Evolutionary conservation across 345 rosid species (phyloP).

Genomic region (Salix koriyanagi): DNA sequence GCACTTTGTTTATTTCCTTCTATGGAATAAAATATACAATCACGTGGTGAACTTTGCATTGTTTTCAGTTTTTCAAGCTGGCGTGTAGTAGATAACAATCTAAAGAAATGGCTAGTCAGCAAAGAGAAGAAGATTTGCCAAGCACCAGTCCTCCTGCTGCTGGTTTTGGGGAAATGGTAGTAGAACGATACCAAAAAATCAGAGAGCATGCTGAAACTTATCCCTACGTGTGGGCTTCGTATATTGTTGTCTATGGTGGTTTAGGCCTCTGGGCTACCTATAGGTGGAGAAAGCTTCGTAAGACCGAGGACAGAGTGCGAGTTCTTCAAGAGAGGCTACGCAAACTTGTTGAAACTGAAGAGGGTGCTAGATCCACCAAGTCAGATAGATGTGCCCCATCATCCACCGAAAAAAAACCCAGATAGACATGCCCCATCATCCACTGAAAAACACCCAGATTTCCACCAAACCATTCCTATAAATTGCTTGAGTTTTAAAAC

Average conservation of each 20-base stretch:
- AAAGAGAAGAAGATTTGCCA: slow-evolving; percentile 34
- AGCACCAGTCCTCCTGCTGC: slow-evolving; percentile 24
- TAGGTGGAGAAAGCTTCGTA: slow-evolving; percentile 82
- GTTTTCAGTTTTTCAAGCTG: not conserved
- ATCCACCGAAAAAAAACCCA: slow-evolving; percentile 2
- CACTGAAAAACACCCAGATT: not conserved
- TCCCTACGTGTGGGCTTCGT: slow-evolving; percentile 93
- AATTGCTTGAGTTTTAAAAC: not conserved
- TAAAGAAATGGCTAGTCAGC: slow-evolving; percentile 35
- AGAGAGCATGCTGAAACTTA: slow-evolving; percentile 76
- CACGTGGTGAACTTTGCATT: not conserved
- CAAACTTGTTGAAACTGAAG: slow-evolving; percentile 51
- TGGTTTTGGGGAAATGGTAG: slow-evolving; percentile 38
- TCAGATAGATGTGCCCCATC: not conserved
- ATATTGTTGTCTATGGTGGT: slow-evolving; percentile 77
- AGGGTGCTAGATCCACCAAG: slow-evolving; percentile 22
- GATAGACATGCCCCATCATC: not conserved
- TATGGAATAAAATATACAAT: not conserved
- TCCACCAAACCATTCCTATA: not conserved
- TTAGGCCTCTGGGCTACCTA: slow-evolving; percentile 64
- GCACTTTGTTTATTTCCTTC: not conserved
- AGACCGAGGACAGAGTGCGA: slow-evolving; percentile 83
- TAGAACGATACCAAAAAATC: slow-evolving; percentile 49
- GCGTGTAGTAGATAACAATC: not conserved
- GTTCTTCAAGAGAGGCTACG: slow-evolving; percentile 63